Conservation (phyloP, 495 filamentous ascomycete genomes). For the Aspergillus panamensis region DNA sequence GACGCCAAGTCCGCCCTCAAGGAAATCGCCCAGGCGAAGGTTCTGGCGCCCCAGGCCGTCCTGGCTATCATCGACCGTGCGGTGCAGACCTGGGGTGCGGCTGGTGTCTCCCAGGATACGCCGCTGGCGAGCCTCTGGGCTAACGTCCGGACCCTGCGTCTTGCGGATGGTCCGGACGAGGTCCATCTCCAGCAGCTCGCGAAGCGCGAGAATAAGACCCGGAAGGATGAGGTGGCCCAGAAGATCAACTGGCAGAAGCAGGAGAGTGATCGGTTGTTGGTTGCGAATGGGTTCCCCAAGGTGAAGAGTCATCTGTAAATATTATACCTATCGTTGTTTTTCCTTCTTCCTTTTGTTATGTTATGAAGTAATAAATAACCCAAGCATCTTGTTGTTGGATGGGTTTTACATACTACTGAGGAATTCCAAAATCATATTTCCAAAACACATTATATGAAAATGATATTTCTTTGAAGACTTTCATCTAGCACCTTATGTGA, state of each 20-base stretch:
- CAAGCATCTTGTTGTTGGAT: background rate
- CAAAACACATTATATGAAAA: background rate
- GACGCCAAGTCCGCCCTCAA: constrained; percentile 76
- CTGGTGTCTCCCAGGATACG: constrained; percentile 86
- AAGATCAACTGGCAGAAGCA: constrained; percentile 63
- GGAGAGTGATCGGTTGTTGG: constrained; percentile 63
- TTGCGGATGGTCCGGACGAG: constrained; percentile 92
- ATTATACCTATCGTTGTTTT: background rate
- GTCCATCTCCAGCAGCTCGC: constrained; percentile 91
- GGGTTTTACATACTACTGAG: no score
- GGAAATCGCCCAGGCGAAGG: constrained; percentile 86
- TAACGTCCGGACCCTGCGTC: constrained; percentile 70
- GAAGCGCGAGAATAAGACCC: constrained; percentile 72
- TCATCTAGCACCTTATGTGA: background rate
- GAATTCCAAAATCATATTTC: no score
- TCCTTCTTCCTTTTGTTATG: constrained; percentile 2
- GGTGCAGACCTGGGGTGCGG: constrained; percentile 80
- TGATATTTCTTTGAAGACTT: background rate
- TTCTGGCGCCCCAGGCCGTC: constrained; percentile 73
- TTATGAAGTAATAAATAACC: background rate
- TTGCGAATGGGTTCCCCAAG: constrained; percentile 53
- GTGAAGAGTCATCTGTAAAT: constrained; percentile 40
- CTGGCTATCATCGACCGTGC: constrained; percentile 82
- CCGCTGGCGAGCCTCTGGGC: constrained; percentile 88
- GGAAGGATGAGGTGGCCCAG: constrained; percentile 55